Evolutionary conservation across 371 early-diverging fungal genomes (phyloP), one percentile per base, ranked within the genome.

Genomic region (Mortierella sp.): DNA sequence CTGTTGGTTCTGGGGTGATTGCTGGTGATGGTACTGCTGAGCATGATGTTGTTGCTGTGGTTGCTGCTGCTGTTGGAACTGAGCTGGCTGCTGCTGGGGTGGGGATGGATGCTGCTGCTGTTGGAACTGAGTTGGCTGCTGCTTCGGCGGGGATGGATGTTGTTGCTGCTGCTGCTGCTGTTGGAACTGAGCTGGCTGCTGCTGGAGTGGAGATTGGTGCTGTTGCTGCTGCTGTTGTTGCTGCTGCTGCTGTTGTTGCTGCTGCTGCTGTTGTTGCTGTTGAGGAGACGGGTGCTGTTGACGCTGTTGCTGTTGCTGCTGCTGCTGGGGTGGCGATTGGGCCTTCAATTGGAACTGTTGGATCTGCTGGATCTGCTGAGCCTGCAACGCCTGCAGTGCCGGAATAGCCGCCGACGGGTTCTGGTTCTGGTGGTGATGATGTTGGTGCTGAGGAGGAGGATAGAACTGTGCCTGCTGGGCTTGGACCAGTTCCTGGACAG

Each of bases 81-180:
- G 71, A 22, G 44, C 68, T 19, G 47, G 63, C 48, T 58, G 63
- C 13, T 65, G 69, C n/a, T 53, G 70, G 1, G 14, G 74, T 37
- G 45, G 66, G 58, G 19, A 40, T 29, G 66, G 67, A 2, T 7
- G 64, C 26, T 68, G 76, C 26, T 66, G 70, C 8, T 69, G 70
- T 14, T 39, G 70, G 31, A 66, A 55, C 41, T 52, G 74, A 22
- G 26, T 41, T 26, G 63, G 71, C 24, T 53, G 45, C 5, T 45
- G 74, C 37, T 66, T 53, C 7, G 0, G 41, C 24, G 37, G 63
- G 11, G 44, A 53, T n/a, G 37, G 71, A 29, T 61, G 72, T 24
- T 70, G 71, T 41, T 70, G 71, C 9, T 31, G 70, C 37, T 66
- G 77, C 24, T 47, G 72, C 24, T 48, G 71, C 4, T 55, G 76